These are phyloP conservation scores for Diaporthe vexans DNA, from an alignment of 2,329 filamentous ascomycete genomes.

Conservation along the genomic window DNA sequence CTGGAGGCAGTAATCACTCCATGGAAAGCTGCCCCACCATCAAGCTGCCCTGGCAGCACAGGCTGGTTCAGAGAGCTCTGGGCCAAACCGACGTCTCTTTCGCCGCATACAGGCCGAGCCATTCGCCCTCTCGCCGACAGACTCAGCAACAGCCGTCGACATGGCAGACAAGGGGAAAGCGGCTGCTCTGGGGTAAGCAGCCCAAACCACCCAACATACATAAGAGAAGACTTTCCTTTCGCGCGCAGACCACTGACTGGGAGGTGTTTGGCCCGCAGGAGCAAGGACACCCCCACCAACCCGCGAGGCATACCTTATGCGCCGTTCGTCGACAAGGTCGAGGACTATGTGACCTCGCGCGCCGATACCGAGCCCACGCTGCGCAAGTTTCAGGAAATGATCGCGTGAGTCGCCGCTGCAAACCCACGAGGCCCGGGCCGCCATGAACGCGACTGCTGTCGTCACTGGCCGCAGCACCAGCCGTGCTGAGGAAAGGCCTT, in stretches of 20 bases:
- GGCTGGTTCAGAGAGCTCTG: background rate
- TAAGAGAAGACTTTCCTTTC: background rate
- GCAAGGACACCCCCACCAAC: conserved; percentile 75
- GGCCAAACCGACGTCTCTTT: background rate
- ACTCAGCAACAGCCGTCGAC: conserved; percentile 16
- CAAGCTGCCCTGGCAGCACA: conserved; percentile 15
- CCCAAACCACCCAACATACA: too few species aligned
- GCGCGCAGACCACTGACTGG: conserved; percentile 17
- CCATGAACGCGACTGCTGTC: conserved; percentile 27
- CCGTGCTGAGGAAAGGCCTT: background rate
- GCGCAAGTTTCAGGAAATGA: conserved; percentile 92
- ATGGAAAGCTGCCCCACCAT: conserved; percentile 32
- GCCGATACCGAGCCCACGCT: conserved; percentile 85
- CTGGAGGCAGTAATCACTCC: background rate
- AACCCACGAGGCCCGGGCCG: background rate
- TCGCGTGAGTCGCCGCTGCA: conserved; percentile 73
- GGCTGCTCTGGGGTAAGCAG: conserved; percentile 52
- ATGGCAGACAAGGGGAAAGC: conserved; percentile 60
- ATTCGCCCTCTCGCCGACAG: background rate
- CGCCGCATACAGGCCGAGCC: background rate
- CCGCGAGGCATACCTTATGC: conserved; percentile 86
- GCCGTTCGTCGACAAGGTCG: conserved; percentile 89
- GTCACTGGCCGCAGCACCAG: background rate
- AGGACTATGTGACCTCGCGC: conserved; percentile 86
- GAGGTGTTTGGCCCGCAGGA: conserved; percentile 42